A percentile compares a stretch with the other conserved stretches of the same genome.
Conservation (phyloP, 371 early-diverging fungal species). For the Actinomucor elegans region DNA sequence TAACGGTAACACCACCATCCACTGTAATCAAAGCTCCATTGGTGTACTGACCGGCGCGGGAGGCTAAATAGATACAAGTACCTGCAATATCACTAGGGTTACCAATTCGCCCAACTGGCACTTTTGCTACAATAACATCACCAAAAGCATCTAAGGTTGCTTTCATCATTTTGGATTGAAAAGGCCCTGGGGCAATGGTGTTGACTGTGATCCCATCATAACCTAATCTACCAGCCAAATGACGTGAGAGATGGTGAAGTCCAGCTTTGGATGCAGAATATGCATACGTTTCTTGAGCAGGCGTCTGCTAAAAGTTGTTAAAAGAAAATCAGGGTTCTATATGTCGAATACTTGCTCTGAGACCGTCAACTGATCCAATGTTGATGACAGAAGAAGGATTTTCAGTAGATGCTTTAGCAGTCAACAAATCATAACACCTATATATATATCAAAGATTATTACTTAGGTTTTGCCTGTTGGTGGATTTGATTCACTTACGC, state of each 20-base stretch:
- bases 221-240: conserved; percentile 65
- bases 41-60: conserved; percentile 79
- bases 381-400: conserved; percentile 55
- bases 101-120: conserved; percentile 81
- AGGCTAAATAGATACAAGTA: conserved; percentile 73
- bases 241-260: conserved; percentile 69
- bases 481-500: conserved; percentile 42
- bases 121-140: conserved; percentile 51
- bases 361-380: conserved; percentile 72
- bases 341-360: conserved; percentile 42
- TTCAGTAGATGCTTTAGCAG: conserved; percentile 52
- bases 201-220: conserved; percentile 71
- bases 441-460: background rate
- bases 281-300: conserved; percentile 63
- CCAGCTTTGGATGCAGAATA: conserved; percentile 82
- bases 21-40: conserved; percentile 81
- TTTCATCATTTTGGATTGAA: conserved; percentile 87
- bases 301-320: conserved; percentile 20
- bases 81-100: conserved; percentile 85
- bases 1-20: conserved; percentile 70
- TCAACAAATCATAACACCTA: conserved; percentile 70
- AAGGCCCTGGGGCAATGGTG: conserved; percentile 88
- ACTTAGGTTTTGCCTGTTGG: background rate
- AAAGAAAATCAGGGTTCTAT: background rate
- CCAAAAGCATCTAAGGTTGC: conserved; percentile 61